These are phyloP conservation scores for Verticillium nubilum DNA, from an alignment of 2,329 filamentous ascomycete species.

Conservation along the genomic window DNA sequence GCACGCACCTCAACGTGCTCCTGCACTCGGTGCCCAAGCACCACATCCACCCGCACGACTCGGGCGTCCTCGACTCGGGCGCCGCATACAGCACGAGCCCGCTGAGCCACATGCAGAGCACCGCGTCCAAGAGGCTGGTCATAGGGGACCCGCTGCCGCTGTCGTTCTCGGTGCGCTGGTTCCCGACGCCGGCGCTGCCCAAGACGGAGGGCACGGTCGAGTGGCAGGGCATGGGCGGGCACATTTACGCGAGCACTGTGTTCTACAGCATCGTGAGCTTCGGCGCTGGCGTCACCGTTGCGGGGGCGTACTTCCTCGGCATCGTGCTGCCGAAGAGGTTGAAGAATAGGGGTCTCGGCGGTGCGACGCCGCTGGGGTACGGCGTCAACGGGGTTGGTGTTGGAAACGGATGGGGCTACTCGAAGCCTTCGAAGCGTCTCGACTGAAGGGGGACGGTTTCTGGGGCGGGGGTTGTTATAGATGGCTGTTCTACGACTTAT, in stretches of 20 bases:
- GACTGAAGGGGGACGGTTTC: constrained; percentile 28
- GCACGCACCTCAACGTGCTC: constrained; percentile 83
- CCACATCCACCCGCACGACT: constrained; percentile 57
- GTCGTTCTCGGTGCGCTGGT: constrained; percentile 80
- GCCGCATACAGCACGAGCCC: constrained; percentile 81
- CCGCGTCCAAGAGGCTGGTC: constrained; percentile 60
- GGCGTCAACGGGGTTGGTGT: constrained; percentile 38
- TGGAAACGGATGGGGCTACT: constrained; percentile 56
- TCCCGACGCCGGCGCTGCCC: constrained; percentile 67
- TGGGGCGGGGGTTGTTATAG: not conserved
- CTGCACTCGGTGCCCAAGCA: constrained; percentile 65
- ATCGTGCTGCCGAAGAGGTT: constrained; percentile 51
- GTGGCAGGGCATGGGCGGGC: constrained; percentile 60
- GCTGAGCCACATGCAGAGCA: constrained; percentile 52
- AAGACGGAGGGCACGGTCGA: constrained; percentile 59
- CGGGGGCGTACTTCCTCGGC: constrained; percentile 56
- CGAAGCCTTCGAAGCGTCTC: constrained; percentile 49
- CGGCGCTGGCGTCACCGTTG: constrained; percentile 46
- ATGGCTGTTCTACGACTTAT: not conserved
- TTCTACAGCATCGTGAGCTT: constrained; percentile 59
- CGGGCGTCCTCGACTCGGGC: constrained; percentile 79
- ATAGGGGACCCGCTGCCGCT: constrained; percentile 83
- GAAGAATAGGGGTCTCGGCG: constrained; percentile 44
- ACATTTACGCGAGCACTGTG: constrained; percentile 57
- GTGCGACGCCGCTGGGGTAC: constrained; percentile 52